Evolutionary conservation across 352 stramenopile genomes (phyloP).

Genomic region (Globisporangium middletonii): DNA sequence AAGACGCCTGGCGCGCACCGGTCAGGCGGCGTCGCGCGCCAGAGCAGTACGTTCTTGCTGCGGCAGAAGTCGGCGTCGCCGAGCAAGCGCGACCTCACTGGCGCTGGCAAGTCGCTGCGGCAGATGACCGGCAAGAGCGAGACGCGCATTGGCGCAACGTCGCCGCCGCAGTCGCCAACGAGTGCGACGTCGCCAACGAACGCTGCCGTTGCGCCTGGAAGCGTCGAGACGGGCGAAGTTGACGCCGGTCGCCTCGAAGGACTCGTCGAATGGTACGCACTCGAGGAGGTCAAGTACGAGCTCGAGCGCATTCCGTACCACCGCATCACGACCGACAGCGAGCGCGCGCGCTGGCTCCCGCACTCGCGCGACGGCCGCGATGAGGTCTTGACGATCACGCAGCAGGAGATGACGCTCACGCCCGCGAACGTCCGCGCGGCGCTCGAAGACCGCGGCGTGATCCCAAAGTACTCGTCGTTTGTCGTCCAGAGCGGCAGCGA

Average conservation of each 20-base stretch:
- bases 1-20: neutral
- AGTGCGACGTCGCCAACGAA: neutral
- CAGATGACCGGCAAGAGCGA: neutral
- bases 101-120: neutral
- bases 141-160: neutral
- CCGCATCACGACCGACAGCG: slow-evolving; percentile 52
- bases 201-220: neutral
- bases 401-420: slow-evolving; percentile 60
- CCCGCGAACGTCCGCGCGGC: slow-evolving; percentile 48
- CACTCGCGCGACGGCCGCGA: slow-evolving; percentile 57
- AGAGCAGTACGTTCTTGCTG: neutral
- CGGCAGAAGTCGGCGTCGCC: slow-evolving; percentile 1
- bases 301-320: slow-evolving; percentile 58
- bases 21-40: neutral
- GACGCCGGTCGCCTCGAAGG: slow-evolving; percentile 53
- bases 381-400: slow-evolving; percentile 44
- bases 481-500: neutral
- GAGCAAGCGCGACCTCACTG: slow-evolving; percentile 3
- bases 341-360: slow-evolving; percentile 40
- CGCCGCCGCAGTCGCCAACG: neutral
- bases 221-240: slow-evolving; percentile 8
- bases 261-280: slow-evolving; percentile 64
- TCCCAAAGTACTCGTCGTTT: slow-evolving; percentile 27
- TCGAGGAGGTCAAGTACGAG: slow-evolving; percentile 62
- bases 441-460: slow-evolving; percentile 62